phyloP scores from a whole-genome alignment of 257 asterid genomes.

The Nicotiana otophora region DNA sequence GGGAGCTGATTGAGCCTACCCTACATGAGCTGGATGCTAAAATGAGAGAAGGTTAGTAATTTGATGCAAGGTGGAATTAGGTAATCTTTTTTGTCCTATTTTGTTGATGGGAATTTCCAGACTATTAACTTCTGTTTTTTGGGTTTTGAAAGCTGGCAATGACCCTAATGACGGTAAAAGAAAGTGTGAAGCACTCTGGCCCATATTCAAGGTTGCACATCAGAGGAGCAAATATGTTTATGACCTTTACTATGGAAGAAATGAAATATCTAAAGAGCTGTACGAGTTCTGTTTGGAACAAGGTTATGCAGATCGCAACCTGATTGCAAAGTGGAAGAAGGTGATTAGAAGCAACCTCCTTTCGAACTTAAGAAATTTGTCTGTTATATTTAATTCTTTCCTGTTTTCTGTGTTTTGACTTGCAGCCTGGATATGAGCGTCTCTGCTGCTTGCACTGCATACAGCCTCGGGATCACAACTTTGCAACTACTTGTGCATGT shows the following conservation, averaged over 20 bases:
- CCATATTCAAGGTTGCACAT: conserved; percentile 87
- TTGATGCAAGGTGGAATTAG: neutral
- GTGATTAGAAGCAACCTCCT: neutral
- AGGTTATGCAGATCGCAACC: conserved; percentile 80
- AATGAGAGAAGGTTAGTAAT: conserved; percentile 77
- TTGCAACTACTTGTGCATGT: conserved; percentile 78
- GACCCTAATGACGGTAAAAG: conserved; percentile 85
- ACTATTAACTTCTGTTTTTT: neutral
- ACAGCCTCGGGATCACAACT: conserved; percentile 90
- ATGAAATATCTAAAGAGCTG: conserved; percentile 78
- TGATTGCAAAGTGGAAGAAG: conserved; percentile 71
- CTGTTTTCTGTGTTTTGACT: neutral
- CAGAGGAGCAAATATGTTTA: conserved; percentile 80
- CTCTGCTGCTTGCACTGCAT: conserved; percentile 93
- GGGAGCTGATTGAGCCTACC: conserved; percentile 94
- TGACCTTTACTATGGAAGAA: conserved; percentile 73
- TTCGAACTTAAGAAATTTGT: neutral
- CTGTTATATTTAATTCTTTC: neutral
- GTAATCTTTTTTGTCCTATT: neutral
- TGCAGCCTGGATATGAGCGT: conserved; percentile 93
- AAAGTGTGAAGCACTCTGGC: conserved; percentile 90
- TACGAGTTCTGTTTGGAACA: conserved; percentile 90
- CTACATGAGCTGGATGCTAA: conserved; percentile 71
- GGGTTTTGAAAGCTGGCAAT: conserved; percentile 50
- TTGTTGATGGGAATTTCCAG: neutral